Evolutionary conservation across 306 rosid genomes (phyloP).

Genomic region (Trichosanthes cucumerina): DNA sequence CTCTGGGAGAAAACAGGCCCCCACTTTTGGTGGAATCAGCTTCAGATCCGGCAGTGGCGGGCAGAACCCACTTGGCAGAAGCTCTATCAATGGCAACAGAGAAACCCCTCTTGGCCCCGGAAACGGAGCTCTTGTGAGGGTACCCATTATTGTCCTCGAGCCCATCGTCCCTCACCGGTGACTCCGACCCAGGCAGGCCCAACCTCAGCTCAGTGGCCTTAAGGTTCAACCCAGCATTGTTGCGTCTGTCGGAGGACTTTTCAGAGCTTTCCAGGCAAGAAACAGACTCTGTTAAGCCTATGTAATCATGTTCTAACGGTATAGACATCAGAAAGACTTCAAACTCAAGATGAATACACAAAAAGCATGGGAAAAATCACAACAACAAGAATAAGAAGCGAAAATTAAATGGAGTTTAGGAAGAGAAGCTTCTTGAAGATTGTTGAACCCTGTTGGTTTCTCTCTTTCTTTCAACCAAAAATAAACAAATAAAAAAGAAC

Average conservation of each 20-base stretch:
- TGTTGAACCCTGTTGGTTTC: constrained; percentile 10
- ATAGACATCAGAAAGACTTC: constrained; percentile 48
- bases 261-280: constrained; percentile 53
- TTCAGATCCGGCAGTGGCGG: constrained; percentile 64
- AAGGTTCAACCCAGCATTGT: constrained; percentile 42
- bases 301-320: constrained; percentile 57
- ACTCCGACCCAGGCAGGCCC: constrained; percentile 79
- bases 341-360: constrained; percentile 14
- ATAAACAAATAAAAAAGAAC: neutral
- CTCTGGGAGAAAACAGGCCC: constrained; percentile 53
- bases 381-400: constrained; percentile 10
- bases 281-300: constrained; percentile 45
- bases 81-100: constrained; percentile 71
- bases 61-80: constrained; percentile 57
- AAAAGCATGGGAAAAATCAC: constrained; percentile 24
- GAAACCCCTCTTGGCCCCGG: constrained; percentile 85
- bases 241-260: constrained; percentile 21
- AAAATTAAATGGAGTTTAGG: constrained; percentile 5
- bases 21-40: constrained; percentile 40
- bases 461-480: constrained; percentile 14
- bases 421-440: constrained; percentile 19
- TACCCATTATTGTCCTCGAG: constrained; percentile 19
- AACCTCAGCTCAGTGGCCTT: constrained; percentile 89
- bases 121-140: constrained; percentile 35
- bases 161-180: constrained; percentile 50